A percentile compares a stretch with the other conserved stretches of the same genome.
Conservation (phyloP, 2,329 filamentous ascomycete species). For the Fusarium subglutinans region DNA sequence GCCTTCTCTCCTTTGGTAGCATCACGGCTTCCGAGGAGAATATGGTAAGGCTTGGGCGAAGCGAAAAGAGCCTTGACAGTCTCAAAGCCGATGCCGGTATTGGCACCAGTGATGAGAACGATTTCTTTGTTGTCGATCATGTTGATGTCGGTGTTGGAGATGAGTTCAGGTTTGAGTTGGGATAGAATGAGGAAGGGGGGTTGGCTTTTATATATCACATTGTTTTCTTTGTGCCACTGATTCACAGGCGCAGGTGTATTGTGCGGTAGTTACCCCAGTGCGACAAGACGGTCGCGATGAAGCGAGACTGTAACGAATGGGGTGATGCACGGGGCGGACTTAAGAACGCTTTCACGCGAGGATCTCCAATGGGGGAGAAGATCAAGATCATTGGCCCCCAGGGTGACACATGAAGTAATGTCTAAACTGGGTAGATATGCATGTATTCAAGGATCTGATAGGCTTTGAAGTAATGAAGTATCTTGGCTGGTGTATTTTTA, state of each 20-base stretch:
- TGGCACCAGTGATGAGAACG: constrained; percentile 69
- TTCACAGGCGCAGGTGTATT: background rate
- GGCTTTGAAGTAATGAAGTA: background rate
- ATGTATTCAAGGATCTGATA: background rate
- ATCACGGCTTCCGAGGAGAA: constrained; percentile 65
- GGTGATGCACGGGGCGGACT: constrained; percentile 2
- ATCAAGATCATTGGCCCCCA: background rate
- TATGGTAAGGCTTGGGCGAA: constrained; percentile 60
- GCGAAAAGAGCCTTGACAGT: constrained; percentile 62
- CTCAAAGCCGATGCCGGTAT: constrained; percentile 69
- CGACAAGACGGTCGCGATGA: background rate
- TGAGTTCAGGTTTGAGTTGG: background rate
- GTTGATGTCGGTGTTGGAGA: background rate
- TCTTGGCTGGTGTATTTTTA: background rate
- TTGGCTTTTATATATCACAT: background rate
- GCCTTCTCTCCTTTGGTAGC: constrained; percentile 61
- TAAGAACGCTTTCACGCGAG: background rate
- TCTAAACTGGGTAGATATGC: background rate
- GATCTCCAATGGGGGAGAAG: background rate
- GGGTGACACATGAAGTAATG: background rate
- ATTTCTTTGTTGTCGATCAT: constrained; percentile 47
- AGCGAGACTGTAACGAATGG: background rate
- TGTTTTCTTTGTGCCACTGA: background rate
- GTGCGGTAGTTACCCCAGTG: background rate
- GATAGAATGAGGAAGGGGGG: background rate